Base-by-base conservation (phyloP, 2,329 filamentous ascomycete species). In the Epichloe amarillans region DNA sequence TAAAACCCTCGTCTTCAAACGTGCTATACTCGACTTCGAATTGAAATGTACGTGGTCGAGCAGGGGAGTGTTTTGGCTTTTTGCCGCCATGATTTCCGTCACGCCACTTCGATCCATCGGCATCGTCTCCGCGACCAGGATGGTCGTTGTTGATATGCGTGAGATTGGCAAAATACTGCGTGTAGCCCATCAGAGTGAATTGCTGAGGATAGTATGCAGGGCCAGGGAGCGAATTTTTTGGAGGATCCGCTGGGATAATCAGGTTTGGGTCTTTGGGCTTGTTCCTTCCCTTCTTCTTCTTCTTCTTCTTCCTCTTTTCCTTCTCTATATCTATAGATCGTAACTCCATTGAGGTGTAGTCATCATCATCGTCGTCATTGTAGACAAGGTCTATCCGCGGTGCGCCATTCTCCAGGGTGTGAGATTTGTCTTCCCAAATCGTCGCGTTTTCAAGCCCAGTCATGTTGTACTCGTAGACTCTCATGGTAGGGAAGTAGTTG, bases 391-490 rank as follows among this genome's bases (percentile, higher is more conserved):
- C 41, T 30, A 30, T 26, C 8, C 19, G n/a, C 4, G 39, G 10
- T n/a, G 38, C 47, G 39, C 30, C 33, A n/a, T 37, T 17, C n/a
- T 17, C 23, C 12, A 12, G 10, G n/a, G 12, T 42, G 30, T 61
- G 52, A 19, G 59, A 59, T 1, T 60, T 50, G 47, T 72, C 71
- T 1, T 60, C 55, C 76, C 77, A 80, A 1, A 72, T 66, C 1
- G 69, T 61, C 0, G 64, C 58, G 49, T 79, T 61, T 56, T 88
- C 84, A 3, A 95, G 64, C 0, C 88, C 88, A 0, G 75, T 86
- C 50, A 88, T 88, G 64, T 98, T 97, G 72, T 97, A 98, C 61
- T 95, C 88, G 56, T 91, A 74, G n/a, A 98, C 77, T n/a, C 90
- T 80, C 35, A 96, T 68, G 0, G 86, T 89, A 0, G 91, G 93